Evolutionary conservation across 495 filamentous ascomycete genomes (phyloP).

Genomic region (Peziza echinospora): DNA sequence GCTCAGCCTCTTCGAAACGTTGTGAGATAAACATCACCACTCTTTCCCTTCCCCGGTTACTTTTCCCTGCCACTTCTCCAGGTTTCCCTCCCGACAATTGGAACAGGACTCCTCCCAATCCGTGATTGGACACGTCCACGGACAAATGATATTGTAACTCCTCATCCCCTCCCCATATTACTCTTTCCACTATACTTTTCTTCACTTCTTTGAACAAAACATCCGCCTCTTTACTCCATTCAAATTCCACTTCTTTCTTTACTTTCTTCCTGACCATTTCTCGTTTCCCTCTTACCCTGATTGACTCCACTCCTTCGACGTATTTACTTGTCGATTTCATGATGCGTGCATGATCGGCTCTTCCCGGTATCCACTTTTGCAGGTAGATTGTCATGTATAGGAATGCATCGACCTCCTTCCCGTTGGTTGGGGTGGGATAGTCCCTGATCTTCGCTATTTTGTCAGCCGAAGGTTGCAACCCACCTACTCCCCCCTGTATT

Average conservation of each 20-base stretch:
- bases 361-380: no score
- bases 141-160: background rate
- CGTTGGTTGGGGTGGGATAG: no score
- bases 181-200: background rate
- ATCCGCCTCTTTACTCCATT: background rate
- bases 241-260: background rate
- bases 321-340: no score
- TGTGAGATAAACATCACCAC: background rate
- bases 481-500: background rate
- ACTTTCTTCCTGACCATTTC: no score
- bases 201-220: background rate
- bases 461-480: background rate
- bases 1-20: background rate
- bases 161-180: background rate
- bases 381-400: background rate
- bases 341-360: background rate
- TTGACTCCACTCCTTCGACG: no score
- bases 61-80: background rate
- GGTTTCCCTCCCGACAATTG: background rate
- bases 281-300: no score
- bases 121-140: background rate
- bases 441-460: no score
- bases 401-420: background rate
- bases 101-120: background rate
- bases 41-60: background rate